Evolutionary conservation across 345 rosid genomes (phyloP), one percentile per base, ranked within the genome.

Genomic region (Linum lewisii): DNA sequence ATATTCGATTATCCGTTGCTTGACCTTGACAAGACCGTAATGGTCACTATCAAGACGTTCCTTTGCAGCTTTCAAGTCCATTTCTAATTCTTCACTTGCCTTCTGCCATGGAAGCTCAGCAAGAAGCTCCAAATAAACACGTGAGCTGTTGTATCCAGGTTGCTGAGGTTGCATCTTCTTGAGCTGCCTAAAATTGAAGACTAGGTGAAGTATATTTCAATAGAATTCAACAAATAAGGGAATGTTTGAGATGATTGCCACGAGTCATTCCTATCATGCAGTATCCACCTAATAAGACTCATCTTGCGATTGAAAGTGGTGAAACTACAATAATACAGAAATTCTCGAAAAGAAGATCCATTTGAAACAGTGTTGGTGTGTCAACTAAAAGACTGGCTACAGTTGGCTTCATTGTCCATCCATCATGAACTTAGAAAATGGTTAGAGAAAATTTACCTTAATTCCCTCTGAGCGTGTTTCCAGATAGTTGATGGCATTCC

Each of bases 101-200:
- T 79, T 89, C 71, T 93, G 78, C 99, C 99, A 93, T 25, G 99
- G 99, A 54, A 93, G 83, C 79, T 89, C 99, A 63, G 97, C 95
- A 77, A 93, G 84, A 70, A 93, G 87, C 77, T 93, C 99, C 75
- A 93, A 81, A 76, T 93, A 93, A 65, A 79, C 90, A 57, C 85
- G 87, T 75, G 97, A 93, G 75, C 99, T 93, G 75, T 73, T 93
- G 75, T 93, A 89, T 24, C 99, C 99, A 69, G 99, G 99, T 78
- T 93, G 99, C 72, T 93, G 99, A 49, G 99, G 99, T 75, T 85
- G 99, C 99, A 93, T 89, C 81, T 93, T 93, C 70, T 89, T 89
- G 26, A 93, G 91, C 77, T 94, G 79, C 94, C 99, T 93, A 74
- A 76, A 72, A 67, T 65, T 58, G 44, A 16, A 59, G 47, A 64